phyloP scores from a whole-genome alignment of 805 yeast species.

The Priceomyces fermenticarens region DNA sequence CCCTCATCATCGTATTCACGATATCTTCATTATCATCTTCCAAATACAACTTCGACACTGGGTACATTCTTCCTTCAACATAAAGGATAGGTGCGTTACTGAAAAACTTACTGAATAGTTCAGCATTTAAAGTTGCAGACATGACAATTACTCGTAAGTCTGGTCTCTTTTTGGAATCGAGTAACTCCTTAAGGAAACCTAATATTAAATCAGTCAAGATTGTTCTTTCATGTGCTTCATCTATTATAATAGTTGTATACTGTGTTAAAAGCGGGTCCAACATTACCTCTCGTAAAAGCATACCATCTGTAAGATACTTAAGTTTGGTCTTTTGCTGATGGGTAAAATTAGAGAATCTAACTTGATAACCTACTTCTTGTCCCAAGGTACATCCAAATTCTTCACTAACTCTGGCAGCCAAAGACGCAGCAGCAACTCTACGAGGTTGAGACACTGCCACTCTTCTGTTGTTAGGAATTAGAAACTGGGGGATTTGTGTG shows the following conservation, averaged over 20 bases:
- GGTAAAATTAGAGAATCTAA: slow-evolving; percentile 78
- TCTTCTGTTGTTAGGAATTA: slow-evolving; percentile 51
- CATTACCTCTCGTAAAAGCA: slow-evolving; percentile 90
- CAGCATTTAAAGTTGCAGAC: slow-evolving; percentile 98
- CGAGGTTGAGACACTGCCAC: slow-evolving; percentile 97
- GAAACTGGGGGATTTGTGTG: slow-evolving; percentile 91
- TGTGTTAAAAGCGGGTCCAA: slow-evolving; percentile 58
- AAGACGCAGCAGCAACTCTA: slow-evolving; percentile 93
- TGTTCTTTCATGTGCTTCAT: slow-evolving; percentile 98
- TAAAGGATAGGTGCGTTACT: slow-evolving; percentile 75
- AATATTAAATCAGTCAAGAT: slow-evolving; percentile 84
- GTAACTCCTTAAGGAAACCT: slow-evolving; percentile 78
- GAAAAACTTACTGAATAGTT: slow-evolving; percentile 75
- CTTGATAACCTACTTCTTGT: slow-evolving; percentile 85
- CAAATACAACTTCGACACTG: slow-evolving; percentile 72
- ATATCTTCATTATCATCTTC: slow-evolving; percentile 70
- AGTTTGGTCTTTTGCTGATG: slow-evolving; percentile 56
- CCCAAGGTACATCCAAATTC: slow-evolving; percentile 81
- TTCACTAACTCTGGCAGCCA: slow-evolving; percentile 89
- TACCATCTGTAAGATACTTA: slow-evolving; percentile 94
- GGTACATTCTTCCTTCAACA: slow-evolving; percentile 87
- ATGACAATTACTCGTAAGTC: slow-evolving; percentile 74
- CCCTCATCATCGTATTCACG: slow-evolving; percentile 72
- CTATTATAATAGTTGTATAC: slow-evolving; percentile 78
- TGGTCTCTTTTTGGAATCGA: slow-evolving; percentile 46